Evolutionary conservation across 495 filamentous ascomycete species (phyloP).

Genomic region (Podospora didyma): DNA sequence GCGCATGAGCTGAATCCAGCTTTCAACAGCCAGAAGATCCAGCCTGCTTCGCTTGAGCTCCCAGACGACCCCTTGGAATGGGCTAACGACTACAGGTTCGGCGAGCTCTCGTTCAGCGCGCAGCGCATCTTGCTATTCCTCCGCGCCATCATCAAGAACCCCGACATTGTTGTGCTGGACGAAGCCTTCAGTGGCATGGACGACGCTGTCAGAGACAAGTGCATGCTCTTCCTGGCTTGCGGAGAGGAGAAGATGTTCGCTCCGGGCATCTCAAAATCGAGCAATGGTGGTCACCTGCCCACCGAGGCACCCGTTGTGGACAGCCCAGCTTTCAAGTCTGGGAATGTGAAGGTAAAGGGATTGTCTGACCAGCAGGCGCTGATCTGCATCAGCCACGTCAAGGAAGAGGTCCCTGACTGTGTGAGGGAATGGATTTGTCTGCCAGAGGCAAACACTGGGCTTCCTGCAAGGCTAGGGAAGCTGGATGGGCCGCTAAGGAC

Average conservation of each 20-base stretch:
- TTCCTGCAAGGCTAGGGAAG: constrained; percentile 53
- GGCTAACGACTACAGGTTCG: constrained; percentile 67
- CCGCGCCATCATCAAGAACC: constrained; percentile 73
- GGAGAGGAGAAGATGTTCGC: constrained; percentile 47
- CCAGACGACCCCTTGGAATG: constrained; percentile 49
- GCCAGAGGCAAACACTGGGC: constrained; percentile 57
- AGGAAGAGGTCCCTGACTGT: constrained; percentile 79
- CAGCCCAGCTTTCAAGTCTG: constrained; percentile 34
- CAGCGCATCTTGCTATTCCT: constrained; percentile 85
- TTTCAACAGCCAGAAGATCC: neutral
- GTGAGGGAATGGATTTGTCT: constrained; percentile 78
- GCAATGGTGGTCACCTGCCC: neutral
- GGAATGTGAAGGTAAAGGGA: constrained; percentile 43
- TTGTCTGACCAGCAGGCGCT: constrained; percentile 69
- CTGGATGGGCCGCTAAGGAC: constrained; percentile 52
- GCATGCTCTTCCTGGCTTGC: constrained; percentile 67
- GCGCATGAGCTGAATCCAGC: constrained; percentile 63
- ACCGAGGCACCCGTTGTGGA: constrained; percentile 30
- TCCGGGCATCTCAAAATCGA: constrained; percentile 11
- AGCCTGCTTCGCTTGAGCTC: neutral
- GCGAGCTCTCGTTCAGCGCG: constrained; percentile 67
- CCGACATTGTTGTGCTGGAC: constrained; percentile 87
- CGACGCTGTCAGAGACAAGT: constrained; percentile 74
- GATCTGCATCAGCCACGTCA: constrained; percentile 83
- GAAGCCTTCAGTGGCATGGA: constrained; percentile 93